phyloP scores from a whole-genome alignment of 192 early-diverging fungal species.

The Haplosporangium gracile region DNA sequence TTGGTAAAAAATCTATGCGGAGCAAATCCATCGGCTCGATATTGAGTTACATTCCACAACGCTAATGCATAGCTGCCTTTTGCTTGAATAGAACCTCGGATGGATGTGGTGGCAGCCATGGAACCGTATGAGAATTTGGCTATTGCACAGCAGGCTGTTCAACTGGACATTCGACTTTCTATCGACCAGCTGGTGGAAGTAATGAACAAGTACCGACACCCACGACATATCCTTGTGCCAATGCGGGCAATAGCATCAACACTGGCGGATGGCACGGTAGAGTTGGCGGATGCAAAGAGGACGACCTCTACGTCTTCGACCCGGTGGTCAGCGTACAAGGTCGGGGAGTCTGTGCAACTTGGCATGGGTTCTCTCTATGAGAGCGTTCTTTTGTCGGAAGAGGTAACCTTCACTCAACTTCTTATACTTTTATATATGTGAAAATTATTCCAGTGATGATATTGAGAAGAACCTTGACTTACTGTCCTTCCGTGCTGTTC shows the following conservation, averaged over 20 bases:
- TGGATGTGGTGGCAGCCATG: slow-evolving; percentile 45
- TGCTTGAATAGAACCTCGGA: slow-evolving; percentile 49
- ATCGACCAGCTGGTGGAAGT: slow-evolving; percentile 48
- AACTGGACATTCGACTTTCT: slow-evolving; percentile 54
- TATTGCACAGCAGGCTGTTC: slow-evolving; percentile 43
- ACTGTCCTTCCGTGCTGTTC: background rate
- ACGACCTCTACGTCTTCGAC: slow-evolving; percentile 33
- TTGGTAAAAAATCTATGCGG: slow-evolving; percentile 41
- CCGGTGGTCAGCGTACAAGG: slow-evolving; percentile 42
- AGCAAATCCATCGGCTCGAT: background rate
- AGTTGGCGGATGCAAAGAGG: slow-evolving; percentile 28
- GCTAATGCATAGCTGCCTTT: background rate
- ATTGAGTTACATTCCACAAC: background rate
- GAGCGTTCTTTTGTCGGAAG: slow-evolving; percentile 45
- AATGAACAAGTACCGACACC: slow-evolving; percentile 35
- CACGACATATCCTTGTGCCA: slow-evolving; percentile 55
- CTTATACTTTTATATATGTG: background rate
- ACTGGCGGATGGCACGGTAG: slow-evolving; percentile 12
- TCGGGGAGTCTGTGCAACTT: slow-evolving; percentile 36
- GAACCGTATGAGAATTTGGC: slow-evolving; percentile 52
- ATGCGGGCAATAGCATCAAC: slow-evolving; percentile 12
- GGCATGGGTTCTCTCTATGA: slow-evolving; percentile 53
- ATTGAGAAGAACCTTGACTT: too few relatives aligned
- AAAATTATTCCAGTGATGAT: background rate
- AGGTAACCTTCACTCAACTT: slow-evolving; percentile 5